Conservation (phyloP, 1,139 yeast genomes). For the Suhomyces panamericanus region DNA sequence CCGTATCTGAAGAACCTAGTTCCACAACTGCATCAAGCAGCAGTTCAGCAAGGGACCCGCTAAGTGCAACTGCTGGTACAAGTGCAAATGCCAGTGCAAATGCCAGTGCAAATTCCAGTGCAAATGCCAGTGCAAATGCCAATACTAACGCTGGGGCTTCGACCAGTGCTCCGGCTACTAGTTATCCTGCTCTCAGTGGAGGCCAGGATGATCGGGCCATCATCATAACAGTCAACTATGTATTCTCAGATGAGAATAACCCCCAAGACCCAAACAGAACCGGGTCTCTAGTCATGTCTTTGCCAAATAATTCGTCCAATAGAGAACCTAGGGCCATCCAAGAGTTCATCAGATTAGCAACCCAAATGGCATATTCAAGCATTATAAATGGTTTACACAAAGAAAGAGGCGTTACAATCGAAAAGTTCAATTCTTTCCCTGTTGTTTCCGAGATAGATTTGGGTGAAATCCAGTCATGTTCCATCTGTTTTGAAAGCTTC, state of each 20-base stretch:
- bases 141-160: conserved; percentile 2
- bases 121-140: background rate
- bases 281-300: conserved; percentile 59
- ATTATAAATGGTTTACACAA: conserved; percentile 47
- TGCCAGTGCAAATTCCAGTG: background rate
- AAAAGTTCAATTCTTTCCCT: conserved; percentile 53
- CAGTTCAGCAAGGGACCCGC: no score
- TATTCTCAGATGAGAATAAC: conserved; percentile 44
- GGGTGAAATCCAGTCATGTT: conserved; percentile 43
- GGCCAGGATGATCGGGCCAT: conserved; percentile 27
- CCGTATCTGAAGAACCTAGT: background rate
- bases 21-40: background rate
- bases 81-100: no score
- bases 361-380: conserved; percentile 67
- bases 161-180: background rate
- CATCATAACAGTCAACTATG: conserved; percentile 47
- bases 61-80: no score
- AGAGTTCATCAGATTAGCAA: conserved; percentile 63
- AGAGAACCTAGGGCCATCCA: conserved; percentile 54
- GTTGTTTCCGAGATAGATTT: conserved; percentile 31
- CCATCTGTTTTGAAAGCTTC: conserved; percentile 69
- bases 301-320: conserved; percentile 63
- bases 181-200: conserved; percentile 3
- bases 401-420: conserved; percentile 52
- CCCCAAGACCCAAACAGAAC: conserved; percentile 46